A percentile compares a stretch with the other conserved stretches of the same genome.
Conservation (phyloP, 176 grass and related monocot genomes). For the Oryza longistaminata region DNA sequence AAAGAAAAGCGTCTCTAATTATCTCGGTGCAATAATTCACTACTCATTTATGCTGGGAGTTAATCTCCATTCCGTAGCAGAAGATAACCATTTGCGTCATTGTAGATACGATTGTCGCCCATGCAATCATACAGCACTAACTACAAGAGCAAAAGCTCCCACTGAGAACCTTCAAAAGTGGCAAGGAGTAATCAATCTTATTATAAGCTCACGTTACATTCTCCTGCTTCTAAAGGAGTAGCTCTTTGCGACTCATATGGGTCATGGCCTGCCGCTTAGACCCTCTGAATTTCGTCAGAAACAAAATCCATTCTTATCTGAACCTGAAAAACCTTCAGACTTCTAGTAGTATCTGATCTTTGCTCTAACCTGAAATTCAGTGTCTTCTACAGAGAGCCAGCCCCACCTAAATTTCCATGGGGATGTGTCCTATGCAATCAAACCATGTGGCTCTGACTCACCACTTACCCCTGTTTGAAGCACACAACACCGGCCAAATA, state of each 20-base stretch:
- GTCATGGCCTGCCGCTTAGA: neutral
- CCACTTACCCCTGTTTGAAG: neutral
- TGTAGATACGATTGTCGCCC: neutral
- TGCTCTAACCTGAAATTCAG: neutral
- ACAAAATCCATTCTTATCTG: neutral
- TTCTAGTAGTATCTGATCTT: neutral
- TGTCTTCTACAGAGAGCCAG: neutral
- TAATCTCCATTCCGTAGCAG: neutral
- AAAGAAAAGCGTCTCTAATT: neutral
- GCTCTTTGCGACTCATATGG: neutral
- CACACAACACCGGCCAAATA: conserved; percentile 8
- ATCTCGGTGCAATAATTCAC: neutral
- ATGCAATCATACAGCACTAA: conserved; percentile 4
- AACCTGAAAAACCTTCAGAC: neutral
- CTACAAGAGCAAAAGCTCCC: neutral
- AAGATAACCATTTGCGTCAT: neutral
- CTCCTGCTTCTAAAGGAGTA: neutral
- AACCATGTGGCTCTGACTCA: conserved; percentile 9
- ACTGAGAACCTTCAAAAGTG: neutral
- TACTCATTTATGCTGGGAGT: neutral
- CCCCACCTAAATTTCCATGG: neutral
- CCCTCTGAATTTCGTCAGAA: neutral
- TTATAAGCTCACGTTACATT: conserved; percentile 2
- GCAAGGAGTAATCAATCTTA: neutral
- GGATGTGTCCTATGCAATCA: neutral